Evolutionary conservation across 257 asterid genomes (phyloP).

Genomic region (Fraxinus anomala): DNA sequence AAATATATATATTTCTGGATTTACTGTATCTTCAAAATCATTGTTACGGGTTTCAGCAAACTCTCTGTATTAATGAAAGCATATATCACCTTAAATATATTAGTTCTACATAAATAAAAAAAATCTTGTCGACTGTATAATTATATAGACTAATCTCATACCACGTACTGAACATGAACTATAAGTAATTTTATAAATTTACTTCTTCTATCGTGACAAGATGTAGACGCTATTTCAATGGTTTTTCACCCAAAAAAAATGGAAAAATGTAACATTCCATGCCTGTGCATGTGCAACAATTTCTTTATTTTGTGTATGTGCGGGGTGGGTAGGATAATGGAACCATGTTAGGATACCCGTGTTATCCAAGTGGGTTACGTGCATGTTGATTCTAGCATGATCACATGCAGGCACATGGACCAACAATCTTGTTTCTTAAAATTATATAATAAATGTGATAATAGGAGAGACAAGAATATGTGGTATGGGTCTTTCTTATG

Average conservation of each 20-base stretch:
- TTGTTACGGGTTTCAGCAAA: no score
- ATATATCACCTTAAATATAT: no score
- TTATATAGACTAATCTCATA: no score
- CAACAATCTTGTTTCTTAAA: background rate
- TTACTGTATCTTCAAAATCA: no score
- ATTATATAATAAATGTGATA: background rate
- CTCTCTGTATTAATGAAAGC: no score
- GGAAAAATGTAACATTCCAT: background rate
- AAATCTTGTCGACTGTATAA: no score
- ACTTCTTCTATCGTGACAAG: background rate
- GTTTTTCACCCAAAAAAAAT: background rate
- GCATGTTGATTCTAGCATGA: conserved; percentile 11
- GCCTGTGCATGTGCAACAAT: conserved; percentile 19
- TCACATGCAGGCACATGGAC: conserved; percentile 27
- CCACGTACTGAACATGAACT: no score
- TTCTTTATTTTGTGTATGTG: conserved; percentile 4
- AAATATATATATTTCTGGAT: no score
- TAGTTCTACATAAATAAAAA: no score
- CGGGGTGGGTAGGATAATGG: background rate
- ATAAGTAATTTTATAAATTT: no score
- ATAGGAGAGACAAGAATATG: conserved; percentile 22
- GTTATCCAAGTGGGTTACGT: background rate
- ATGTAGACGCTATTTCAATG: background rate
- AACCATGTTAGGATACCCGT: conserved; percentile 20
- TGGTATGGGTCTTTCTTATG: background rate